Evolutionary conservation across 352 stramenopile species (phyloP).

Genomic region (Phytophthora chlamydospora): DNA sequence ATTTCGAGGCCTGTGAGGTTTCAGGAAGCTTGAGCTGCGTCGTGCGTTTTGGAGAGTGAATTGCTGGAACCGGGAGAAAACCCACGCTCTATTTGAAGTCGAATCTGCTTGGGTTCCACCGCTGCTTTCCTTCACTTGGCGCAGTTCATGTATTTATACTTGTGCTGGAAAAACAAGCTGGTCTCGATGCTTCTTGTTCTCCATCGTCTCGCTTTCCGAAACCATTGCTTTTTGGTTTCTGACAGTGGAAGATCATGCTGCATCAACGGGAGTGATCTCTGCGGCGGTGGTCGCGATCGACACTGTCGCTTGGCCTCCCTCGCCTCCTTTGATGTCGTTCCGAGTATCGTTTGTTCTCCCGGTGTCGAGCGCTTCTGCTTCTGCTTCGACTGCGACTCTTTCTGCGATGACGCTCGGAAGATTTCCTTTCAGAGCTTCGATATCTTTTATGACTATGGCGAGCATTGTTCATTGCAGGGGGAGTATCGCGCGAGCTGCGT

Average conservation of each 20-base stretch:
- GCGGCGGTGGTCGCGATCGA: not conserved
- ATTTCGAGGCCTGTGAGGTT: conserved; percentile 12
- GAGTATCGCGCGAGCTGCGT: not conserved
- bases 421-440: conserved; percentile 1
- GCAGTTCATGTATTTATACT: conserved; percentile 25
- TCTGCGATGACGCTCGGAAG: not conserved
- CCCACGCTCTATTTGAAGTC: conserved; percentile 20
- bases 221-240: conserved; percentile 27
- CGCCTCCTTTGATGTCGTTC: not conserved
- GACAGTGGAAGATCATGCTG: not conserved
- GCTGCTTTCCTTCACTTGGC: not conserved
- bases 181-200: too few species aligned
- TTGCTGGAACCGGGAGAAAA: not conserved
- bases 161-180: not conserved
- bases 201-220: not conserved
- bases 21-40: conserved; percentile 10
- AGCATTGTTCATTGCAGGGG: not conserved
- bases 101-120: not conserved
- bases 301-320: conserved; percentile 6
- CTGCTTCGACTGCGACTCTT: conserved; percentile 27
- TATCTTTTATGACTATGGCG: not conserved
- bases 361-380: conserved; percentile 14
- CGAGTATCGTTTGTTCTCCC: not conserved
- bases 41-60: conserved; percentile 17
- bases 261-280: conserved; percentile 7